Evolutionary conservation across 2,329 filamentous ascomycete species (phyloP).

Genomic region (Colletotrichum viniferum): DNA sequence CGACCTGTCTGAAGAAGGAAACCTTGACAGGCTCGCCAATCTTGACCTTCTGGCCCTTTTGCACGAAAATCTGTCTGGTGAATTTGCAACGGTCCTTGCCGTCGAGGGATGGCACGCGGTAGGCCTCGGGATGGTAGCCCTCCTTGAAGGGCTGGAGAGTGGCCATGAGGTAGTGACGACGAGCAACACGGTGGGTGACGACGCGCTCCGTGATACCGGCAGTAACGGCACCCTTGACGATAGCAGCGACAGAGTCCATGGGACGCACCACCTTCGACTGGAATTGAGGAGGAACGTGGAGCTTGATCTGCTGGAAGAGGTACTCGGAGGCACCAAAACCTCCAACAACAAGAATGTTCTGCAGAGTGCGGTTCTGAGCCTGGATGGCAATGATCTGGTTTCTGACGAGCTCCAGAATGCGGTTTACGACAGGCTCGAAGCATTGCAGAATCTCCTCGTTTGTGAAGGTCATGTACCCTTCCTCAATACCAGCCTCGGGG

Average conservation of each 20-base stretch:
- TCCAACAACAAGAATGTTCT: slow-evolving; percentile 97
- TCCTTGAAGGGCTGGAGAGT: slow-evolving; percentile 99
- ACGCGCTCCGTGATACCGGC: slow-evolving; percentile 97
- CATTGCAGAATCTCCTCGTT: slow-evolving; percentile 99
- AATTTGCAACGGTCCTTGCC: slow-evolving; percentile 99
- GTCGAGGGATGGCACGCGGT: slow-evolving; percentile 94
- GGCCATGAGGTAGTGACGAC: slow-evolving; percentile 98
- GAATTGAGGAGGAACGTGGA: slow-evolving; percentile 97
- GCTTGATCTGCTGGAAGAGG: slow-evolving; percentile 98
- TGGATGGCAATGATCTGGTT: slow-evolving; percentile 99
- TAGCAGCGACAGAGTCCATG: slow-evolving; percentile 98
- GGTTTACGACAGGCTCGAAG: slow-evolving; percentile 97
- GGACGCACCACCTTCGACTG: slow-evolving; percentile 97
- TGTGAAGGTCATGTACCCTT: slow-evolving; percentile 99
- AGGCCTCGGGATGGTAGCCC: slow-evolving; percentile 96
- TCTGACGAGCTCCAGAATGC: slow-evolving; percentile 92
- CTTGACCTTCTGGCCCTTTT: slow-evolving; percentile 98
- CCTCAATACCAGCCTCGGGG: slow-evolving; percentile 96
- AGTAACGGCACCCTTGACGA: slow-evolving; percentile 97
- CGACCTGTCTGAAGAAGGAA: slow-evolving; percentile 97
- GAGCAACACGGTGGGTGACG: slow-evolving; percentile 94
- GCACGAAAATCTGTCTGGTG: slow-evolving; percentile 96
- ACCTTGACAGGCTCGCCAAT: slow-evolving; percentile 99
- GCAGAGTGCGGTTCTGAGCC: slow-evolving; percentile 89
- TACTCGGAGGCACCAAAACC: slow-evolving; percentile 99